A percentile compares a stretch with the other conserved stretches of the same genome.
Evolutionary conservation across 306 rosid species (phyloP).

Genomic region (Parietaria judaica): DNA sequence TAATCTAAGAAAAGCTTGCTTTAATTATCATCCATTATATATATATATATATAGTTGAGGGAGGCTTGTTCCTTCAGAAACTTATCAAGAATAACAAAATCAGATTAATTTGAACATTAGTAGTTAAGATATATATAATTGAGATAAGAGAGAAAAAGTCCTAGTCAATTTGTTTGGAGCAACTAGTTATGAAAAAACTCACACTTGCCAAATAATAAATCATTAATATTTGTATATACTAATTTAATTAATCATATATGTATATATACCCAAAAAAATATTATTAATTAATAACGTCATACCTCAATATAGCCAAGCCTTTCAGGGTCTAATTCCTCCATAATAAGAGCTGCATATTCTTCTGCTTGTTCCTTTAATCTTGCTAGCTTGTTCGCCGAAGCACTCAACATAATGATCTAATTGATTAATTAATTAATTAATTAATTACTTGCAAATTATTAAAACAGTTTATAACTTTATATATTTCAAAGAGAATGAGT

Average conservation of each 20-base stretch:
- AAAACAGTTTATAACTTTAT: no score
- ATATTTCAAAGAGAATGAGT: neutral
- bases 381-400: slow-evolving; percentile 87
- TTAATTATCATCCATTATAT: neutral
- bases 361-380: slow-evolving; percentile 99
- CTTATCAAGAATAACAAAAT: slow-evolving; percentile 15
- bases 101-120: slow-evolving; percentile 4
- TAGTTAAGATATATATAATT: slow-evolving; percentile 1
- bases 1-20: neutral
- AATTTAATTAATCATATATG: no score
- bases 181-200: slow-evolving; percentile 6
- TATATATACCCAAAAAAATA: no score
- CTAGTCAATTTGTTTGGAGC: neutral
- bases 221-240: no score
- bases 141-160: slow-evolving; percentile 6
- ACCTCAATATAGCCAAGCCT: slow-evolving; percentile 96
- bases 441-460: neutral
- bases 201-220: no score
- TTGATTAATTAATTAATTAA: slow-evolving; percentile 14
- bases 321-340: slow-evolving; percentile 99
- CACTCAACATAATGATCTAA: slow-evolving; percentile 91
- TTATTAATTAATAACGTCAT: slow-evolving; percentile 3
- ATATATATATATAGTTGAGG: neutral
- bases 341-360: slow-evolving; percentile 95
- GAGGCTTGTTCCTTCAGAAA: neutral